These are phyloP conservation scores for Elsinoe batatas DNA, from an alignment of 2,329 filamentous ascomycete species.

Conservation along the genomic window DNA sequence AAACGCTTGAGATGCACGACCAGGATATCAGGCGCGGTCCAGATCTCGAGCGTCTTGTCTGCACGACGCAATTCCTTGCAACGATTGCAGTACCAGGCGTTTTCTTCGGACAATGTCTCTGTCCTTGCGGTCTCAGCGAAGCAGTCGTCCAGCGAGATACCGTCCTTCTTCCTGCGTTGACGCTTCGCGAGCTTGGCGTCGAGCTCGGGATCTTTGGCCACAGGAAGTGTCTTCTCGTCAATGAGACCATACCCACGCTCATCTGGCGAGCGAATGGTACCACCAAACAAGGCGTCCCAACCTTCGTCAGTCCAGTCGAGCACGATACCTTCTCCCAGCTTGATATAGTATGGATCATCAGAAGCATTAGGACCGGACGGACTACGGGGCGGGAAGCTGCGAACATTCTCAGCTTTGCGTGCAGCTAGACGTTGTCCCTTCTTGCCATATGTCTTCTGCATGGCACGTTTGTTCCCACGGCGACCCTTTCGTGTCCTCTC, in stretches of 20 bases:
- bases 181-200: constrained; percentile 54
- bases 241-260: constrained; percentile 53
- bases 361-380: constrained; percentile 11
- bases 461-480: constrained; percentile 12
- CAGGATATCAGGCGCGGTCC: constrained; percentile 92
- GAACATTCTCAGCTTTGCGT: neutral
- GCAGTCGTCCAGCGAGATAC: constrained; percentile 80
- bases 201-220: constrained; percentile 47
- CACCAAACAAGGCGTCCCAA: constrained; percentile 59
- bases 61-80: constrained; percentile 91
- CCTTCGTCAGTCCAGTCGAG: constrained; percentile 72
- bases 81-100: constrained; percentile 93
- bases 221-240: constrained; percentile 46
- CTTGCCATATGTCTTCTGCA: constrained; percentile 20
- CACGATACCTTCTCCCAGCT: constrained; percentile 73
- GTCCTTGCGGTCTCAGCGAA: constrained; percentile 90
- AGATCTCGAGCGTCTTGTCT: constrained; percentile 93
- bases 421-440: constrained; percentile 15
- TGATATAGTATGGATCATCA: constrained; percentile 40
- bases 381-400: neutral
- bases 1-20: constrained; percentile 95
- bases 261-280: constrained; percentile 32
- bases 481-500: neutral
- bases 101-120: constrained; percentile 86
- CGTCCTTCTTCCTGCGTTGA: constrained; percentile 56